phyloP scores from a whole-genome alignment of 805 yeast species.

The Helenozyma rhizophorensis region DNA sequence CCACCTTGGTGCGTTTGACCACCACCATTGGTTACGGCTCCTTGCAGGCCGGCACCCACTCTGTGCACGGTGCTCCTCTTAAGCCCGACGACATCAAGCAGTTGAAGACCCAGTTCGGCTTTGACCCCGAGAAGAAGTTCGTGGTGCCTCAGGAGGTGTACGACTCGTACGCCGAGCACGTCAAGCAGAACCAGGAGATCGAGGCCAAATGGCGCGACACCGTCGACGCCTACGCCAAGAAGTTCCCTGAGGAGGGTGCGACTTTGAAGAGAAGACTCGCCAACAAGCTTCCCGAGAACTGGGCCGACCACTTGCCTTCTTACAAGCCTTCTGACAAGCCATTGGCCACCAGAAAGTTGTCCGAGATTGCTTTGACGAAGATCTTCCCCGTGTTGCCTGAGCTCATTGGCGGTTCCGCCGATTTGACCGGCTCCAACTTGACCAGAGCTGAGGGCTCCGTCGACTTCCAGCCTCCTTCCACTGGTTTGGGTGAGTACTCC shows the following conservation, averaged over 20 bases:
- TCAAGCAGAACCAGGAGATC: conserved; percentile 57
- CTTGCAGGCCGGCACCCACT: conserved; percentile 73
- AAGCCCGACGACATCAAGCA: conserved; percentile 89
- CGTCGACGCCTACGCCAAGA: conserved; percentile 55
- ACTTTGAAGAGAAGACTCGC: conserved; percentile 75
- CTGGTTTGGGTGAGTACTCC: conserved; percentile 76
- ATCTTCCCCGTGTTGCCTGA: conserved; percentile 72
- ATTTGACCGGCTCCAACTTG: conserved; percentile 93
- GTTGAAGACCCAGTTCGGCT: conserved; percentile 78
- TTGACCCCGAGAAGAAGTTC: conserved; percentile 80
- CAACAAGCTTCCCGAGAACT: conserved; percentile 75
- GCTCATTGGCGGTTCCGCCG: conserved; percentile 97
- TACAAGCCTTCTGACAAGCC: conserved; percentile 77
- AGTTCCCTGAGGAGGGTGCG: conserved; percentile 74
- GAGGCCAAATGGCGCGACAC: conserved; percentile 74
- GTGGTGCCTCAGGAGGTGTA: conserved; percentile 79
- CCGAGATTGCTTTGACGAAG: conserved; percentile 70
- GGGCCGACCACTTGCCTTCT: conserved; percentile 74
- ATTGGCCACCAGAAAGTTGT: conserved; percentile 90
- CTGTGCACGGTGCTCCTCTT: conserved; percentile 95
- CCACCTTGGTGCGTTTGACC: conserved; percentile 81
- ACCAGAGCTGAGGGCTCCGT: conserved; percentile 80
- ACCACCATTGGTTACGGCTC: conserved; percentile 97
- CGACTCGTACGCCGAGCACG: conserved; percentile 57
- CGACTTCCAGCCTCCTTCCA: conserved; percentile 87